Evolutionary conservation across 176 grass and related monocot species (phyloP).

Genomic region (Themeda triandra): DNA sequence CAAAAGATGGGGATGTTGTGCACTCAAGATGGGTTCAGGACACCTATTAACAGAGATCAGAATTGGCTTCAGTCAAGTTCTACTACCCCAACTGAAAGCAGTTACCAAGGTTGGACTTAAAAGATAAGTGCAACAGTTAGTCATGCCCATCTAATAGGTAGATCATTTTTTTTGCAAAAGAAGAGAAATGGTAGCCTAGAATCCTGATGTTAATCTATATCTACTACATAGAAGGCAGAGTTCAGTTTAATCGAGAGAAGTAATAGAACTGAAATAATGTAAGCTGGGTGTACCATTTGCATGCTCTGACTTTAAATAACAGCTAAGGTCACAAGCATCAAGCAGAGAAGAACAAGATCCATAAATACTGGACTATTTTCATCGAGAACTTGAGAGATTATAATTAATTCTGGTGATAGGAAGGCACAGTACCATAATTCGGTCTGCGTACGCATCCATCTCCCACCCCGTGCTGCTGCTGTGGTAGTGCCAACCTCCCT

Average conservation of each 20-base stretch:
- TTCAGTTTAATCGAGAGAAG: not conserved
- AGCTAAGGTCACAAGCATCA: not conserved
- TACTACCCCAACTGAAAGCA: not conserved
- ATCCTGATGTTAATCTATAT: not conserved
- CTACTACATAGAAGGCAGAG: not conserved
- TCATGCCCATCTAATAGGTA: no score
- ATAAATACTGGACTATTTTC: constrained; percentile 81
- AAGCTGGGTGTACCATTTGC: not conserved
- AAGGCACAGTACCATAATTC: no score
- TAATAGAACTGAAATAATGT: not conserved
- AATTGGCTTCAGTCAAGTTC: not conserved
- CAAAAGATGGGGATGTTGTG: not conserved
- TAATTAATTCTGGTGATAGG: no score
- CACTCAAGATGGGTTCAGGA: not conserved
- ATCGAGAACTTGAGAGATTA: no score
- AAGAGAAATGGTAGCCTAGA: not conserved
- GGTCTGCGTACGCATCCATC: no score
- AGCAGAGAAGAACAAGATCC: constrained; percentile 47
- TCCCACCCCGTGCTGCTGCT: no score
- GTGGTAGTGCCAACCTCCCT: no score
- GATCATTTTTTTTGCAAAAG: not conserved
- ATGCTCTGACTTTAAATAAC: not conserved
- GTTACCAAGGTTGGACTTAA: not conserved
- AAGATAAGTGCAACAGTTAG: not conserved
- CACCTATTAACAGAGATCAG: not conserved